Percentiles rank a stretch among this genome's conserved stretches.
Evolutionary conservation across 2,329 filamentous ascomycete genomes (phyloP).

Genomic region (Nannizzia gypsea): DNA sequence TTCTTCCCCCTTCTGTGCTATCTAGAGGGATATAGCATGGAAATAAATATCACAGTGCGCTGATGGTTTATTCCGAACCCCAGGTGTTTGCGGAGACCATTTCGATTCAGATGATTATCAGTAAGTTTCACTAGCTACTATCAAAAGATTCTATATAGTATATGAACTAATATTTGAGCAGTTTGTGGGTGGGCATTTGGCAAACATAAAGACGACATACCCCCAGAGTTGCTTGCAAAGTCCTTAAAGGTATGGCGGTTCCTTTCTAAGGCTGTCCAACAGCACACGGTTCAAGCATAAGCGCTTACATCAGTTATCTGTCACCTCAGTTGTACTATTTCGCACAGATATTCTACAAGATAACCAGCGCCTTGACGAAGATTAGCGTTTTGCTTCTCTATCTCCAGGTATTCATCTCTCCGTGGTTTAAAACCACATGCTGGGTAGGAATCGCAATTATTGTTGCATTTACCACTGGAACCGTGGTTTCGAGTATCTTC

Average conservation of each 20-base stretch:
- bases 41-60: background rate
- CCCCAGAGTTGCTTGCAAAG: conserved; percentile 8
- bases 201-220: conserved; percentile 14
- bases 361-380: conserved; percentile 18
- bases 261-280: background rate
- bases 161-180: background rate
- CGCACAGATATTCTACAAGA: conserved; percentile 20
- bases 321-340: conserved; percentile 15
- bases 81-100: conserved; percentile 16
- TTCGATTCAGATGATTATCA: conserved; percentile 17
- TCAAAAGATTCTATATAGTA: background rate
- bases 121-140: conserved; percentile 6
- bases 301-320: background rate
- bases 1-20: background rate
- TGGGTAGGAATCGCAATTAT: conserved; percentile 15
- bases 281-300: background rate
- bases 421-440: conserved; percentile 15
- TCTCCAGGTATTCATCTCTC: conserved; percentile 16
- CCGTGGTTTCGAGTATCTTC: conserved; percentile 17
- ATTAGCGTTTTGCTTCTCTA: conserved; percentile 20
- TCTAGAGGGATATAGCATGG: background rate
- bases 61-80: background rate
- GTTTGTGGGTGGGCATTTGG: conserved; percentile 17
- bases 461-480: conserved; percentile 16
- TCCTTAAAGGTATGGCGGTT: conserved; percentile 12